Evolutionary conservation across 2,329 filamentous ascomycete species (phyloP), one percentile per base, ranked within the genome.

Genomic region (Penicillium sp.): DNA sequence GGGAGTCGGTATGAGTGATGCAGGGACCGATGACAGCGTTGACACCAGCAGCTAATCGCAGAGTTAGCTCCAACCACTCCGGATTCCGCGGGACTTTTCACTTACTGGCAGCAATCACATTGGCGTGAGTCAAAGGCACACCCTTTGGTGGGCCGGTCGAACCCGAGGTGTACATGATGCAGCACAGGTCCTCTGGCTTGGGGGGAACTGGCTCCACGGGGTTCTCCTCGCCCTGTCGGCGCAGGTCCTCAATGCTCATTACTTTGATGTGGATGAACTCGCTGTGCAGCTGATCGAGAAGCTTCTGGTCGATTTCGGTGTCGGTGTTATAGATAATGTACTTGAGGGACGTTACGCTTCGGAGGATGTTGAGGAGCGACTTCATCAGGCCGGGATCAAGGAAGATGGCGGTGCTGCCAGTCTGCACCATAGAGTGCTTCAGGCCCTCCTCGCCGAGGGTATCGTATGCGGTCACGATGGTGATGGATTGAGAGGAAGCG

Each of bases 381-480:
- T 77, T 77, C 44, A 87, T 74, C 41, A 95, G 82, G 61, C 88
- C 83, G 8, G 91, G 87, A 66, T 96, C 91, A 55, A 89, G 80
- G 73, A 91, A 95, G 77, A 96, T 92, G 69, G 86, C 85, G 62
- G 83, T 83, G 44, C 89, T 86, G 54, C 83, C 77, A 45, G 89
- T 93, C 73, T 95, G 88, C 18, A 84, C 77, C 56, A 96, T 80
- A 3, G 90, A 95, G 75, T 95, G 90, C 74, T 86, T 83, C 55
- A 96, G 80, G 39, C 90, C 91, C 54, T 85, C 83, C 63, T 89
- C 81, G 46, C 91, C 91, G 37, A 96, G 84, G 27, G 90, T 95
- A 70, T 96, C 91, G 72, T 96, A 96, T 42, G 91, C 90, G 38
- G 92, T 97, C 42, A 96, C 92, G 59, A 96, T 91, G 51, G 88